Percentiles rank a stretch among this genome's conserved stretches.
These are phyloP conservation scores for Globisporangium echinulatum DNA, from an alignment of 352 stramenopile species.

Conservation along the genomic window DNA sequence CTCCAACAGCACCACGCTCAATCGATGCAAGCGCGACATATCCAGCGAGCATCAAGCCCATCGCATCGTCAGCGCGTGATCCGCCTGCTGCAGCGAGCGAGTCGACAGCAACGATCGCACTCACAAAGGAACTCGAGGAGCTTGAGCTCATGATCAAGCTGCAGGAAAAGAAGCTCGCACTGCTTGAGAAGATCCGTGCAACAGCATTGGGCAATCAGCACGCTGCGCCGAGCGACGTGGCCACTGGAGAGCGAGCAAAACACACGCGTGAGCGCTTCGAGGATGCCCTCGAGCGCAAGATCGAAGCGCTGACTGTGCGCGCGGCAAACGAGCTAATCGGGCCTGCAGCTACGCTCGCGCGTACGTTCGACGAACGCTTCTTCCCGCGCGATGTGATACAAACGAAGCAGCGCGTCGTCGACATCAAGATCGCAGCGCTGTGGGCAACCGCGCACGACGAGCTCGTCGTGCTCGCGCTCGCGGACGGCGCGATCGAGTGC, in stretches of 20 bases:
- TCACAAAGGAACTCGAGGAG: constrained; percentile 22
- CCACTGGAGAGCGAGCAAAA: neutral
- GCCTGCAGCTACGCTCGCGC: neutral
- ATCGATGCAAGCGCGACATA: no score
- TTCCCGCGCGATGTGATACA: constrained; percentile 20
- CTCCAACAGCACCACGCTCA: neutral
- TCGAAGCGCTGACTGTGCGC: constrained; percentile 11
- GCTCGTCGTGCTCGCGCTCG: constrained; percentile 28
- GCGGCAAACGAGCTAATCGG: neutral
- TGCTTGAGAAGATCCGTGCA: constrained; percentile 22
- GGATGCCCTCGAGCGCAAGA: constrained; percentile 11
- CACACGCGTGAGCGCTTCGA: neutral
- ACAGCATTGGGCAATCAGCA: constrained; percentile 2
- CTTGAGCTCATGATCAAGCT: constrained; percentile 37
- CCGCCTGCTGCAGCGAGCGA: neutral
- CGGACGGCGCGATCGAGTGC: constrained; percentile 23
- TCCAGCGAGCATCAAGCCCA: no score
- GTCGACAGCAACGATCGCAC: constrained; percentile 7
- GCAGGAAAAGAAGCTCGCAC: constrained; percentile 31
- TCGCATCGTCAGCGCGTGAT: no score
- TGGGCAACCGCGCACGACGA: constrained; percentile 17
- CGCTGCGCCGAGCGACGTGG: no score
- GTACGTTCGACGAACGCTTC: constrained; percentile 37
- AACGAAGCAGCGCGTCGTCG: constrained; percentile 15
- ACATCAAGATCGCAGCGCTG: constrained; percentile 42